Evolutionary conservation across 2,329 filamentous ascomycete species (phyloP).

Genomic region (Epicoccum sorghinum): DNA sequence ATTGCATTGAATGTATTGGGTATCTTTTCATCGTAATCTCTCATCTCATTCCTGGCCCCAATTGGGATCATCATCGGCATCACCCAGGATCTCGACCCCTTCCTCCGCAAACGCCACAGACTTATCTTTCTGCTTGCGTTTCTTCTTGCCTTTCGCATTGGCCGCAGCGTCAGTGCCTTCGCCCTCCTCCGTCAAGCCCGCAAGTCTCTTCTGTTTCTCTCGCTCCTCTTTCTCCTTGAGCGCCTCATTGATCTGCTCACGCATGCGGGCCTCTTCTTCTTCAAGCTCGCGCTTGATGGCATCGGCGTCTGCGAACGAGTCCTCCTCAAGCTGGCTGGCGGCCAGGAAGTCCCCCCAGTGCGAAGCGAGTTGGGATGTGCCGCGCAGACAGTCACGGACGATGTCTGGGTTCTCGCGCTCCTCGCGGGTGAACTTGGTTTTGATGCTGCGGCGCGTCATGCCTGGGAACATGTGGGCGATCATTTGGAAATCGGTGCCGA

Average conservation of each 20-base stretch:
- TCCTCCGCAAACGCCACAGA: slow-evolving; percentile 34
- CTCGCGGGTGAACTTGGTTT: slow-evolving; percentile 82
- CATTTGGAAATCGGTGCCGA: slow-evolving; percentile 83
- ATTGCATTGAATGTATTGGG: slow-evolving; percentile 7
- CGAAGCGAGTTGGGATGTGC: slow-evolving; percentile 39
- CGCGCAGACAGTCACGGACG: slow-evolving; percentile 67
- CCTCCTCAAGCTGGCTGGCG: slow-evolving; percentile 39
- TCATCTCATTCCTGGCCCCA: slow-evolving; percentile 26
- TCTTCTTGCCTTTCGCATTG: slow-evolving; percentile 36
- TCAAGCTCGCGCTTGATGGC: slow-evolving; percentile 41
- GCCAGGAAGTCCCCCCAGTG: slow-evolving; percentile 50
- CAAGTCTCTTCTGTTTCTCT: slow-evolving; percentile 42
- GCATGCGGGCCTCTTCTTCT: slow-evolving; percentile 32
- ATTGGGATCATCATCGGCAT: slow-evolving; percentile 36
- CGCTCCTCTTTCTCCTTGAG: slow-evolving; percentile 43
- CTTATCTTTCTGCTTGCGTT: slow-evolving; percentile 38
- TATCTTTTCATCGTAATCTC: slow-evolving; percentile 1
- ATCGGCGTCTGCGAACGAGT: slow-evolving; percentile 46
- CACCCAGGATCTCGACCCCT: slow-evolving; percentile 40
- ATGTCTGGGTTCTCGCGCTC: slow-evolving; percentile 69
- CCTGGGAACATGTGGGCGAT: slow-evolving; percentile 77
- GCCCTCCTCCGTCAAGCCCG: slow-evolving; percentile 27
- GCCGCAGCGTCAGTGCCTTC: slow-evolving; percentile 23
- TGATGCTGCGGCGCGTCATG: slow-evolving; percentile 74
- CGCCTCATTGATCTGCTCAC: slow-evolving; percentile 46